Percentiles rank a stretch among this genome's conserved stretches.
Evolutionary conservation across 2,329 filamentous ascomycete genomes (phyloP).

Genomic region (Trichoderma atroviride): DNA sequence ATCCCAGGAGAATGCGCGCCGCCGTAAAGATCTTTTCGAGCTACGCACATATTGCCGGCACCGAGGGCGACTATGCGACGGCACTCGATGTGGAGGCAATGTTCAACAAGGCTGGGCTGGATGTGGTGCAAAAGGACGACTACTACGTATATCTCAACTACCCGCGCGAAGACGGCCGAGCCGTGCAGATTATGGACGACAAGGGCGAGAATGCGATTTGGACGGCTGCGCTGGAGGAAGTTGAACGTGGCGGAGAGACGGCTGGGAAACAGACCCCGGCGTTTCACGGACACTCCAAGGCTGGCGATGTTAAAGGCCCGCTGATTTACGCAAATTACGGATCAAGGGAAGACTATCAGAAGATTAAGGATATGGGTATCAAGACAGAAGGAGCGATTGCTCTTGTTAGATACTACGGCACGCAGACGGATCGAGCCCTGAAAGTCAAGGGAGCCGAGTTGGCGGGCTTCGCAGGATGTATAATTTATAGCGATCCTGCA

Average conservation of each 20-base stretch:
- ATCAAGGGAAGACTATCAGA: constrained; percentile 78
- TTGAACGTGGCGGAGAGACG: constrained; percentile 63
- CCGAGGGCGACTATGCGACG: constrained; percentile 84
- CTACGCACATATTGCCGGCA: constrained; percentile 92
- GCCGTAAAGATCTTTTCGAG: constrained; percentile 76
- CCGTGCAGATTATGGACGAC: constrained; percentile 76
- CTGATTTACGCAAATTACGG: constrained; percentile 94
- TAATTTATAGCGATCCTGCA: constrained; percentile 89
- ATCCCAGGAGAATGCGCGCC: constrained; percentile 69
- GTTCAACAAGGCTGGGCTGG: constrained; percentile 73
- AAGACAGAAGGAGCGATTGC: constrained; percentile 79
- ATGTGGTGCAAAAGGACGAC: constrained; percentile 74
- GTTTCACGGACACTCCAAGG: constrained; percentile 88
- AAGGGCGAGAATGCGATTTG: constrained; percentile 66
- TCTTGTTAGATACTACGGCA: constrained; percentile 78
- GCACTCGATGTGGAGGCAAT: constrained; percentile 81
- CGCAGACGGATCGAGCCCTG: constrained; percentile 70
- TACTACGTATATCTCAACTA: constrained; percentile 94
- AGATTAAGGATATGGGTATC: constrained; percentile 70
- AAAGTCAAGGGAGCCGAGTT: constrained; percentile 90
- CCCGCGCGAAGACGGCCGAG: constrained; percentile 73
- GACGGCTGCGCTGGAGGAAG: constrained; percentile 84
- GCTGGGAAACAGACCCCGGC: constrained; percentile 69
- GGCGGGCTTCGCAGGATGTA: constrained; percentile 81
- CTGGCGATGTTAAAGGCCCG: constrained; percentile 82